Conservation (phyloP, 23 red algal genomes). For the Cyanidioschyzon merolae region DNA sequence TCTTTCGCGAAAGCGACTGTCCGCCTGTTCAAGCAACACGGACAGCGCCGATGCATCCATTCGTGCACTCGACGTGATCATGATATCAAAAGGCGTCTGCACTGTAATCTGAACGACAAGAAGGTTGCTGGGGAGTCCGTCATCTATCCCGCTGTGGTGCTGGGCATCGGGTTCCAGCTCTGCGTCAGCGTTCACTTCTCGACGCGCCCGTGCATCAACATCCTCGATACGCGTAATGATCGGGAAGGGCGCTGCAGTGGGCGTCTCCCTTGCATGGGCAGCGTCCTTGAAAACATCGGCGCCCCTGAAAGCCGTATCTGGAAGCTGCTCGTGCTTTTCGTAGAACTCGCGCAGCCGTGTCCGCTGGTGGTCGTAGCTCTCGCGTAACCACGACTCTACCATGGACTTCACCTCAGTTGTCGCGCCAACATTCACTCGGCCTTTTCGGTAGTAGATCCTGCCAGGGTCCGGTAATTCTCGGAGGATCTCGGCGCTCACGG, state of each 20-base stretch:
- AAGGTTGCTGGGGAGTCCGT: background rate
- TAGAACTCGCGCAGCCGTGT: background rate
- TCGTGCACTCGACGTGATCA: background rate
- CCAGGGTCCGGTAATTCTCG: background rate
- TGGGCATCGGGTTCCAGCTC: background rate
- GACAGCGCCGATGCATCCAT: background rate
- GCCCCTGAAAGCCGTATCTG: too few species aligned
- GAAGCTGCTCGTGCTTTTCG: background rate
- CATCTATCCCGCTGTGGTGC: background rate
- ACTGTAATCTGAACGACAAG: background rate
- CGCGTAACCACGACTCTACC: background rate
- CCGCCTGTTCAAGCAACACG: background rate
- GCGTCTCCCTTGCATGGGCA: too few species aligned
- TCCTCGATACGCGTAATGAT: background rate
- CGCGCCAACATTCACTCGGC: background rate
- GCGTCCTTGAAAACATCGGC: too few species aligned
- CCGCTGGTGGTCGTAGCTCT: background rate
- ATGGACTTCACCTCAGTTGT: background rate
- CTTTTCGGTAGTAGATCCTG: background rate
- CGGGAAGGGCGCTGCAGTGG: too few species aligned
- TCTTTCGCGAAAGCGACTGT: background rate
- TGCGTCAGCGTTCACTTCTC: background rate
- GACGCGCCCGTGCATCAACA: background rate
- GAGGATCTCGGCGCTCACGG: background rate
- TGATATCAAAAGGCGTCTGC: constrained; percentile 4